Conservation (phyloP, 192 early-diverging fungal genomes). For the Rhizophagus sp. region DNA sequence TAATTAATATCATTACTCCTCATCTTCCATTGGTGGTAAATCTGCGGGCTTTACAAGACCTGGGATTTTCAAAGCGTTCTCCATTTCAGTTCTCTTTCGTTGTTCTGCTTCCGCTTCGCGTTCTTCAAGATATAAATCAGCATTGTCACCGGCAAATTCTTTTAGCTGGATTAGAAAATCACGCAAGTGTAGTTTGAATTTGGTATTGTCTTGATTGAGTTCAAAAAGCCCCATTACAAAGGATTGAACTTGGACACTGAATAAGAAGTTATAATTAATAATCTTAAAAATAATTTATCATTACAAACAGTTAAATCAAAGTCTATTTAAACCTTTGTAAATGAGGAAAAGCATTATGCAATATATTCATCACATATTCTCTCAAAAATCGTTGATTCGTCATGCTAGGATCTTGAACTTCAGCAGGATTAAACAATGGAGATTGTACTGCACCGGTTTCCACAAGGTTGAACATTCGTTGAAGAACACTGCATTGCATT, state of each 20-base stretch:
- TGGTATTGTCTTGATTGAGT: conserved; percentile 74
- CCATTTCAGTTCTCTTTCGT: conserved; percentile 79
- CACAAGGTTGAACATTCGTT: conserved; percentile 86
- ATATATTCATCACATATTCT: conserved; percentile 81
- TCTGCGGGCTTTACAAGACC: conserved; percentile 97
- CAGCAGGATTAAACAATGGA: conserved; percentile 81
- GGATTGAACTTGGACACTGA: conserved; percentile 77
- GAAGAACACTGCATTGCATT: conserved; percentile 86
- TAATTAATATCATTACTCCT: conserved; percentile 39
- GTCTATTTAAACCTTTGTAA: conserved; percentile 64
- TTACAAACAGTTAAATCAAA: neutral
- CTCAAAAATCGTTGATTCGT: conserved; percentile 81
- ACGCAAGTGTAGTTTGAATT: conserved; percentile 92
- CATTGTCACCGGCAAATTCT: conserved; percentile 90
- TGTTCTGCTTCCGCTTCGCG: conserved; percentile 80
- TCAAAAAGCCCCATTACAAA: conserved; percentile 90
- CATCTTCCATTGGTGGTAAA: conserved; percentile 60
- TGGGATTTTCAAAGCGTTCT: conserved; percentile 83
- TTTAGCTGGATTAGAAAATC: conserved; percentile 94
- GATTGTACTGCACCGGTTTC: conserved; percentile 80
- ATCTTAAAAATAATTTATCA: neutral
- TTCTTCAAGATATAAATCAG: conserved; percentile 86
- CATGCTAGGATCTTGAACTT: conserved; percentile 71
- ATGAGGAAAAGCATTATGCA: conserved; percentile 90
- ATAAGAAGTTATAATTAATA: neutral